Evolutionary conservation across 495 filamentous ascomycete genomes (phyloP).

Genomic region (Poronia punctata): DNA sequence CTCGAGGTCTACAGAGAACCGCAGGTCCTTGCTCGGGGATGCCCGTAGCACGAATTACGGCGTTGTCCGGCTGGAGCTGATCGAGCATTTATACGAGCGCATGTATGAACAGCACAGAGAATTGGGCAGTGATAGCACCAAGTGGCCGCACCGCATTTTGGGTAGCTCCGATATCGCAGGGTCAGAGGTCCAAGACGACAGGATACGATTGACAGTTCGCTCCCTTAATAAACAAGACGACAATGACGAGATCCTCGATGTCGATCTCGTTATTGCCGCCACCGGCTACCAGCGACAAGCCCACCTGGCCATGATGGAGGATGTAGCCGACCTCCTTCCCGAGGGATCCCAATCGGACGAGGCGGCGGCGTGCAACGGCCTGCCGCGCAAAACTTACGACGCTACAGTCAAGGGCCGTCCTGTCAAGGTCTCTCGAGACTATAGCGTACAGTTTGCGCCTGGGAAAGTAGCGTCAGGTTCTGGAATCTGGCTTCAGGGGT

Average conservation of each 20-base stretch:
- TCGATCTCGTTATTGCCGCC: constrained; percentile 76
- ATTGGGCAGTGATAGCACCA: constrained; percentile 53
- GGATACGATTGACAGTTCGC: constrained; percentile 34
- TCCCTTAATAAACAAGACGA: constrained; percentile 27
- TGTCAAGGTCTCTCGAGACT: constrained; percentile 53
- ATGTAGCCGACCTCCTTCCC: constrained; percentile 56
- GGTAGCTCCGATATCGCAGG: constrained; percentile 54
- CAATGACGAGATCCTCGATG: constrained; percentile 53
- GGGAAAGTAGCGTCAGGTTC: constrained; percentile 56
- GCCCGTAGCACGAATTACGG: constrained; percentile 87
- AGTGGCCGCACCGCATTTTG: constrained; percentile 78
- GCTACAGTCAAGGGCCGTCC: constrained; percentile 13
- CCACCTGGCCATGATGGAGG: constrained; percentile 69
- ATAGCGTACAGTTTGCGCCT: constrained; percentile 60
- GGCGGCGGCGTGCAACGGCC: constrained; percentile 16
- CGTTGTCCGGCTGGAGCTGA: constrained; percentile 78
- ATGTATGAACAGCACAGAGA: constrained; percentile 78
- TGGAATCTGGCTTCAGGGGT: constrained; percentile 94
- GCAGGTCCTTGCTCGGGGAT: constrained; percentile 52
- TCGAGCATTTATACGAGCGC: constrained; percentile 77
- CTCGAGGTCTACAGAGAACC: constrained; percentile 52
- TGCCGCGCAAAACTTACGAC: constrained; percentile 24
- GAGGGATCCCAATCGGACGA: constrained; percentile 20
- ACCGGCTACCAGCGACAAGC: constrained; percentile 78
- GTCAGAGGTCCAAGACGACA: constrained; percentile 42